These are phyloP conservation scores for Arachnomyces sp. DNA, from an alignment of 2,329 filamentous ascomycete species.

Conservation along the genomic window DNA sequence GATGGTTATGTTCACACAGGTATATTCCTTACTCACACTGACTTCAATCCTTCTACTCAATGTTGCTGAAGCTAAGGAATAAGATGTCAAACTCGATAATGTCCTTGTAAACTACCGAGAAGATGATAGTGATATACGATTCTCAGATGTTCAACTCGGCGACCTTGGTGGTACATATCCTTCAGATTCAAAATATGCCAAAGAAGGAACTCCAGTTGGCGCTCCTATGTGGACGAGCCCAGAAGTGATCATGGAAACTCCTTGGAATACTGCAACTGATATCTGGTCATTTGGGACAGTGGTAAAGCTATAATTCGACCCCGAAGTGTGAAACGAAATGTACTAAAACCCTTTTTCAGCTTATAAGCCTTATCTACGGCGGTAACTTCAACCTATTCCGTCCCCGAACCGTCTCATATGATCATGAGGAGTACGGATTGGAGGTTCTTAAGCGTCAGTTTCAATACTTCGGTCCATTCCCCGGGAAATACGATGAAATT, in stretches of 20 bases:
- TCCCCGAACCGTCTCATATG: conserved; percentile 13
- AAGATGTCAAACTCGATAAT: conserved; percentile 17
- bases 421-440: conserved; percentile 14
- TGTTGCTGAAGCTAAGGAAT: conserved; percentile 5
- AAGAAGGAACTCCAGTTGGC: conserved; percentile 11
- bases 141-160: conserved; percentile 14
- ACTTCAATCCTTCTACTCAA: too few species aligned
- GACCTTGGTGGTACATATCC: conserved; percentile 14
- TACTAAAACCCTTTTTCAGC: conserved; percentile 12
- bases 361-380: conserved; percentile 14
- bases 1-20: conserved; percentile 11
- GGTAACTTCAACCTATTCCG: conserved; percentile 15
- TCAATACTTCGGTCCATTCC: conserved; percentile 17
- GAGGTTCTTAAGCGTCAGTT: conserved; percentile 16
- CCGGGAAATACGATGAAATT: conserved; percentile 9
- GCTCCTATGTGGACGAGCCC: conserved; percentile 14
- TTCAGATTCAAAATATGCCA: conserved; percentile 10
- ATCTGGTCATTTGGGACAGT: conserved; percentile 17
- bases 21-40: not conserved
- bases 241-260: conserved; percentile 14
- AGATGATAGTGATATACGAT: conserved; percentile 7
- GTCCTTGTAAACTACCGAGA: conserved; percentile 16
- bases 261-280: conserved; percentile 14
- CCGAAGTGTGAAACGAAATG: conserved; percentile 10
- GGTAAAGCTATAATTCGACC: conserved; percentile 12